These are phyloP conservation scores for Penicillium italicum DNA, from an alignment of 2,329 filamentous ascomycete species.

Conservation along the genomic window DNA sequence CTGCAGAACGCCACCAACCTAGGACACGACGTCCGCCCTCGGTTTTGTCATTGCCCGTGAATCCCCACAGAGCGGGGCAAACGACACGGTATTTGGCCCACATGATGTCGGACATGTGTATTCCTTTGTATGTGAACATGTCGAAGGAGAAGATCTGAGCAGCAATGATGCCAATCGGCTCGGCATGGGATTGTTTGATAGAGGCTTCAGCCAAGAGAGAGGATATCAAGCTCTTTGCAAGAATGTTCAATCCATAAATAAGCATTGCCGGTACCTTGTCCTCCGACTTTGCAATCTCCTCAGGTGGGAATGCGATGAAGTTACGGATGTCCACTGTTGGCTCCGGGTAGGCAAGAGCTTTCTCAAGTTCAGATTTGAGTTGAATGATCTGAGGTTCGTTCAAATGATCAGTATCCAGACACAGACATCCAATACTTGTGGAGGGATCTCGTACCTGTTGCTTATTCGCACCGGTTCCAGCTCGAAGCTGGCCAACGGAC, in stretches of 20 bases:
- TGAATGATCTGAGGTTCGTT: slow-evolving; percentile 31
- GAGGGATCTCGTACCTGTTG: slow-evolving; percentile 44
- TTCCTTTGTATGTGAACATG: slow-evolving; percentile 63
- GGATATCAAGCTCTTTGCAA: slow-evolving; percentile 68
- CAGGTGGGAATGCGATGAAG: slow-evolving; percentile 50
- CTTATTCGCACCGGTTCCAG: slow-evolving; percentile 61
- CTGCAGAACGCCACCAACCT: slow-evolving; percentile 65
- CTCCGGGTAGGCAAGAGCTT: slow-evolving; percentile 51
- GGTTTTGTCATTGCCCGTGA: slow-evolving; percentile 71
- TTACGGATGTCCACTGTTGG: slow-evolving; percentile 56
- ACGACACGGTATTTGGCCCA: slow-evolving; percentile 78
- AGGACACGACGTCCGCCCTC: slow-evolving; percentile 63
- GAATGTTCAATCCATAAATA: slow-evolving; percentile 72
- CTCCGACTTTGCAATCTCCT: slow-evolving; percentile 35
- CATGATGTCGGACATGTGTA: slow-evolving; percentile 74
- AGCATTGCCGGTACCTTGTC: slow-evolving; percentile 61
- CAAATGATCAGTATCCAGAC: slow-evolving; percentile 6
- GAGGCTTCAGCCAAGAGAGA: slow-evolving; percentile 67
- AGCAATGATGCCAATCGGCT: slow-evolving; percentile 73
- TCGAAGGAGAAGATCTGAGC: slow-evolving; percentile 70
- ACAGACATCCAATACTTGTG: not conserved
- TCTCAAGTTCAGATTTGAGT: slow-evolving; percentile 53
- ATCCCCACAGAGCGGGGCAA: slow-evolving; percentile 83
- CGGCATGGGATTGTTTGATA: slow-evolving; percentile 62
- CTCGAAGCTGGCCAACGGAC: slow-evolving; percentile 66